Percentiles rank a stretch among this genome's conserved stretches.
These are phyloP conservation scores for Xylariaceae sp. DNA, from an alignment of 2,329 filamentous ascomycete genomes.

Conservation along the genomic window DNA sequence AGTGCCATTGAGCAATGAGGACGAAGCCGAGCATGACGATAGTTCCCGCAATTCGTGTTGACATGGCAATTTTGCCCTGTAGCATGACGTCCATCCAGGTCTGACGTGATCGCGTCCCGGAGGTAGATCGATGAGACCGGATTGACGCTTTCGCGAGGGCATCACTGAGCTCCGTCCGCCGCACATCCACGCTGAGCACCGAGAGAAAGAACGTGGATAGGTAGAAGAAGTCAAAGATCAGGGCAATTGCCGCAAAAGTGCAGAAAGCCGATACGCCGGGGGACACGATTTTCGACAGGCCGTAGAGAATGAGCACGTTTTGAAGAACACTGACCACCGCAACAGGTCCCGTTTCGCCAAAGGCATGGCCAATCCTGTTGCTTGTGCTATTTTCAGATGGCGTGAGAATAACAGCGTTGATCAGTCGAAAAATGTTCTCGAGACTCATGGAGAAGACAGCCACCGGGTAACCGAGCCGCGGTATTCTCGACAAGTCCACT, in stretches of 20 bases:
- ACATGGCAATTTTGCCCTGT: conserved; percentile 66
- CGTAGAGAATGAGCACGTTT: conserved; percentile 67
- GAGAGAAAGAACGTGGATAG: conserved; percentile 79
- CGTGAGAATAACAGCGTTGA: conserved; percentile 76
- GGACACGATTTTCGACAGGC: conserved; percentile 68
- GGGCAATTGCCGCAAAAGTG: conserved; percentile 73
- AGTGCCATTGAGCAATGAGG: conserved; percentile 75
- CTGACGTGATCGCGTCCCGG: conserved; percentile 39
- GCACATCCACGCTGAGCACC: conserved; percentile 78
- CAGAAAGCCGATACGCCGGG: conserved; percentile 76
- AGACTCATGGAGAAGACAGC: conserved; percentile 77
- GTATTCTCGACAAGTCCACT: conserved; percentile 75
- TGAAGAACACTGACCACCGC: conserved; percentile 69
- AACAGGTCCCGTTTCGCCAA: conserved; percentile 72
- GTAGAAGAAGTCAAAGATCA: conserved; percentile 77
- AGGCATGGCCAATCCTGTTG: conserved; percentile 70
- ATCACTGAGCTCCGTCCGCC: conserved; percentile 74
- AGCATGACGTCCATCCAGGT: conserved; percentile 65
- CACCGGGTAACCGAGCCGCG: conserved; percentile 73
- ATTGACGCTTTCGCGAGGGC: conserved; percentile 62
- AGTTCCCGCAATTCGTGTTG: conserved; percentile 75
- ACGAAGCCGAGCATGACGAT: conserved; percentile 74
- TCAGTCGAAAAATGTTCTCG: conserved; percentile 77
- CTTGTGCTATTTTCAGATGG: conserved; percentile 70
- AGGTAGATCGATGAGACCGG: conserved; percentile 35